Percentiles rank a stretch among this genome's conserved stretches.
Conservation (phyloP, 2,329 filamentous ascomycete genomes). For the Aspergillus tamarii region DNA sequence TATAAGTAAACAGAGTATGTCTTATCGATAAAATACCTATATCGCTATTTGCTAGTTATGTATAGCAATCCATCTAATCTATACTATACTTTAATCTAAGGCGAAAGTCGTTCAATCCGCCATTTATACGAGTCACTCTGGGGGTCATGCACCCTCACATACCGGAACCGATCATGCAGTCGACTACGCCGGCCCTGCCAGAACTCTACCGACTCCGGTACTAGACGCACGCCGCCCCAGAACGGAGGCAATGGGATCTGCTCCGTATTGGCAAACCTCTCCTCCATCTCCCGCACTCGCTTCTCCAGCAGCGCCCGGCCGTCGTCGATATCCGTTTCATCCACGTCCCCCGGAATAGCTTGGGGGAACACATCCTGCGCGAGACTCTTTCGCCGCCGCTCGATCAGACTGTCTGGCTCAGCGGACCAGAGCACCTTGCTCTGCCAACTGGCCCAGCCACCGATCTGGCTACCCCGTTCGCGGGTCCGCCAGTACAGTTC, state of each 20-base stretch:
- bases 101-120: conserved; percentile 45
- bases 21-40: background rate
- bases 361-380: conserved; percentile 24
- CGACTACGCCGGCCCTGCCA: conserved; percentile 91
- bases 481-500: conserved; percentile 66
- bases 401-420: conserved; percentile 31
- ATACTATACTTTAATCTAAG: conserved; percentile 32
- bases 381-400: conserved; percentile 30
- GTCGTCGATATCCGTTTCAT: conserved; percentile 56
- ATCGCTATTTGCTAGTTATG: background rate
- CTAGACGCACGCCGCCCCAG: conserved; percentile 88
- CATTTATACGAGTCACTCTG: conserved; percentile 49
- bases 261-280: conserved; percentile 72
- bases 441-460: conserved; percentile 92
- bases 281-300: conserved; percentile 76
- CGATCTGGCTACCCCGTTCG: conserved; percentile 79
- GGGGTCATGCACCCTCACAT: conserved; percentile 72
- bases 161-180: conserved; percentile 91
- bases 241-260: conserved; percentile 89
- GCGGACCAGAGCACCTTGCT: conserved; percentile 68
- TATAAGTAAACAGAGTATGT: background rate
- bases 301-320: conserved; percentile 74
- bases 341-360: conserved; percentile 31
- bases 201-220: conserved; percentile 88
- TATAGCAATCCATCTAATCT: background rate